Percentiles rank a stretch among this genome's conserved stretches.
phyloP scores from a whole-genome alignment of 2,329 filamentous ascomycete genomes.

The Capronia americana region DNA sequence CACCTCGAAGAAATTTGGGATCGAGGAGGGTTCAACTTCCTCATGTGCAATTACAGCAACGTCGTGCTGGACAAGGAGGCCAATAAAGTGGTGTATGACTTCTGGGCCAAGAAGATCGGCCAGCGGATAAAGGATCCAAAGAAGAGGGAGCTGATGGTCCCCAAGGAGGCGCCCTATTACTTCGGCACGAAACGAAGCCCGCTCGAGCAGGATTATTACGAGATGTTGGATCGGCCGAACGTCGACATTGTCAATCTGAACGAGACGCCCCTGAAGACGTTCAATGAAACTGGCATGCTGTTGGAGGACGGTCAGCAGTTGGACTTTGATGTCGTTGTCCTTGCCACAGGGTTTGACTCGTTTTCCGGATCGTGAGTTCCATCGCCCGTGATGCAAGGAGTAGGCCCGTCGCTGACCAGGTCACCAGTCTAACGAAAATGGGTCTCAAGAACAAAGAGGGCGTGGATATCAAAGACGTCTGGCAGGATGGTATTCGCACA shows the following conservation, averaged over 20 bases:
- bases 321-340: conserved; percentile 51
- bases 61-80: conserved; percentile 54
- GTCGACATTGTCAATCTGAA: conserved; percentile 57
- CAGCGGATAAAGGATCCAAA: conserved; percentile 58
- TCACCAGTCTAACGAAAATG: conserved; percentile 46
- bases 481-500: conserved; percentile 47
- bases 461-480: conserved; percentile 46
- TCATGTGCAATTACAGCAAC: conserved; percentile 61
- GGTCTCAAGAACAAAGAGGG: conserved; percentile 47
- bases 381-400: neutral
- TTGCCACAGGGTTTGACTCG: conserved; percentile 55
- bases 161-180: conserved; percentile 59
- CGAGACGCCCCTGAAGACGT: conserved; percentile 42
- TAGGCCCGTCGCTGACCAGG: neutral
- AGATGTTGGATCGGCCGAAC: conserved; percentile 55
- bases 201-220: conserved; percentile 60
- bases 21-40: conserved; percentile 61
- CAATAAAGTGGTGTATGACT: conserved; percentile 62
- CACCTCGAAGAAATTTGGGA: conserved; percentile 58
- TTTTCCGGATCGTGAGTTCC: conserved; percentile 44
- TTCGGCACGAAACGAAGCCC: conserved; percentile 61
- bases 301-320: conserved; percentile 30
- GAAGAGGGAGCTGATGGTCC: conserved; percentile 61
- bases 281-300: conserved; percentile 32
- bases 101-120: conserved; percentile 62